These are phyloP conservation scores for Gossypium sturtianum DNA, from an alignment of 345 rosid genomes.

Conservation along the genomic window DNA sequence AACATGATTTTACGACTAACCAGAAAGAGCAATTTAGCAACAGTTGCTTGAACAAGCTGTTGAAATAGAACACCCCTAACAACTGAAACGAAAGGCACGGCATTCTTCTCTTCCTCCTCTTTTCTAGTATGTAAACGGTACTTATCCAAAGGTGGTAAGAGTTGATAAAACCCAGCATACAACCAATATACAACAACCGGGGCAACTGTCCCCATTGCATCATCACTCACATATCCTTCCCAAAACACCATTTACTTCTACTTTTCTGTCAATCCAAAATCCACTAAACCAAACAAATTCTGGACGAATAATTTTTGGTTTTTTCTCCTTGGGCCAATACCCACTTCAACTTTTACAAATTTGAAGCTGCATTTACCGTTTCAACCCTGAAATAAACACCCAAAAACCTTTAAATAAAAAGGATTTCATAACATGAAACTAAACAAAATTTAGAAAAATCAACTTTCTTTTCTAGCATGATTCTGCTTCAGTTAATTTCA, in stretches of 20 bases:
- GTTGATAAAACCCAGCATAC: conserved; percentile 62
- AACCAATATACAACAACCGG: conserved; percentile 67
- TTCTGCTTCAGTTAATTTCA: not conserved
- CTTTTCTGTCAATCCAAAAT: not conserved
- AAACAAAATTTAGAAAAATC: not conserved
- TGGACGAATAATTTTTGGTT: not conserved
- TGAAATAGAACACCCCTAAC: conserved; percentile 67
- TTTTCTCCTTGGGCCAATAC: not conserved
- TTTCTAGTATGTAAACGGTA: conserved; percentile 54
- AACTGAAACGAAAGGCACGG: conserved; percentile 40
- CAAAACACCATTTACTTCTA: conserved; percentile 49
- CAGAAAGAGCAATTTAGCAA: conserved; percentile 59
- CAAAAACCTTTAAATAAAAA: not conserved
- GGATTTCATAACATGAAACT: not conserved
- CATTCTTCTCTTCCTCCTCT: conserved; percentile 62
- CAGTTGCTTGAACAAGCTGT: conserved; percentile 56
- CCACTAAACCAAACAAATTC: not conserved
- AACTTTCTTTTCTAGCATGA: not conserved
- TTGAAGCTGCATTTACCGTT: conserved; percentile 15
- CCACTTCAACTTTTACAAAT: conserved; percentile 8
- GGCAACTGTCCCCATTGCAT: conserved; percentile 69
- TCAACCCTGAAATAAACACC: conserved; percentile 5
- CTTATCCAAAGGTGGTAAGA: conserved; percentile 47
- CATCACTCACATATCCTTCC: conserved; percentile 68
- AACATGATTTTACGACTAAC: conserved; percentile 25